Evolutionary conservation across 768 basidiomycete genomes (phyloP).

Genomic region (Suillus cothurnatus): DNA sequence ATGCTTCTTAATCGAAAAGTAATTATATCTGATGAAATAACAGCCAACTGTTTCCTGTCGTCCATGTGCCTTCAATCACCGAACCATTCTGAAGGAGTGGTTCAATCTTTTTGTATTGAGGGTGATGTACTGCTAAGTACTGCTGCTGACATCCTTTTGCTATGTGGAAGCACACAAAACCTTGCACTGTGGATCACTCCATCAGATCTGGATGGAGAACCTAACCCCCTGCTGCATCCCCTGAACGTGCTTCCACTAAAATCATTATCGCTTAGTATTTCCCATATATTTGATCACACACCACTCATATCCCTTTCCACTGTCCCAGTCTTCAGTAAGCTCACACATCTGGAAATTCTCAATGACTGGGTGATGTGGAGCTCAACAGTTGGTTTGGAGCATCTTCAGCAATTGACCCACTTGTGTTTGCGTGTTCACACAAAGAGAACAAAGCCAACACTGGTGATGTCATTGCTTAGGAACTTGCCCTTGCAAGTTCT

Average conservation of each 20-base stretch:
- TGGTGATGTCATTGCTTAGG: background rate
- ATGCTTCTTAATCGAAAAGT: slow-evolving; percentile 22
- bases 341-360: slow-evolving; percentile 25
- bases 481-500: background rate
- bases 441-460: background rate
- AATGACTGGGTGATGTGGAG: slow-evolving; percentile 22
- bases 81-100: slow-evolving; percentile 12
- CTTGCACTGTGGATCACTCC: slow-evolving; percentile 23
- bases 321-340: slow-evolving; percentile 15
- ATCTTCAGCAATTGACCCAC: slow-evolving; percentile 15
- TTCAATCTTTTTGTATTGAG: slow-evolving; percentile 21
- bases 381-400: slow-evolving; percentile 20
- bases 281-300: slow-evolving; percentile 3
- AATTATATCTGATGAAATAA: slow-evolving; percentile 13
- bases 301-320: slow-evolving; percentile 1
- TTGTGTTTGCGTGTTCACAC: slow-evolving; percentile 16
- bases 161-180: slow-evolving; percentile 15
- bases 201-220: background rate
- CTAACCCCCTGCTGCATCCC: slow-evolving; percentile 12
- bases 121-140: slow-evolving; percentile 15
- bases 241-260: slow-evolving; percentile 15
- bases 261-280: slow-evolving; percentile 20
- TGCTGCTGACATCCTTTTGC: slow-evolving; percentile 10
- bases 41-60: slow-evolving; percentile 15
- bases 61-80: slow-evolving; percentile 12